A percentile compares a stretch with the other conserved stretches of the same genome.
Evolutionary conservation across 1,284 basidiomycete genomes (phyloP).

Genomic region (Erythrobasidium hasegawianum): DNA sequence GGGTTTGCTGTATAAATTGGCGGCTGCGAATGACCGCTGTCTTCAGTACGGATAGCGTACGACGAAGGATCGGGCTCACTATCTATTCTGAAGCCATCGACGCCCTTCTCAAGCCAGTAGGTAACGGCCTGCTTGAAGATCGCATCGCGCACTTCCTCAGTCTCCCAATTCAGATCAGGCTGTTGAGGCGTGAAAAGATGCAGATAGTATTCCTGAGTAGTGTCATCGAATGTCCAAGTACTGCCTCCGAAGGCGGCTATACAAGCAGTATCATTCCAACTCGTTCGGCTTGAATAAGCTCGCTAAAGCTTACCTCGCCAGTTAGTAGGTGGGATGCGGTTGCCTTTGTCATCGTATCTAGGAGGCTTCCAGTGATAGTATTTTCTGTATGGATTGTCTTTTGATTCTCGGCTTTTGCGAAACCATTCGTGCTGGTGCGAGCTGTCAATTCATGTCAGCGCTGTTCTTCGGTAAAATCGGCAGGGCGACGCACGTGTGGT

Average conservation of each 20-base stretch:
- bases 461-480: too few relatives aligned
- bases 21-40: background rate
- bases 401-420: constrained; percentile 60
- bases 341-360: constrained; percentile 53
- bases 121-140: constrained; percentile 30
- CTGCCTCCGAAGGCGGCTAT: background rate
- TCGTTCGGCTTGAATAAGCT: background rate
- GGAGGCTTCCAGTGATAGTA: constrained; percentile 78
- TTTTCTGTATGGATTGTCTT: constrained; percentile 61
- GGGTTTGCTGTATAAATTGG: background rate
- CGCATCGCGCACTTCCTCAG: constrained; percentile 51
- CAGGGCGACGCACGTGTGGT: too few relatives aligned
- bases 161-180: constrained; percentile 76
- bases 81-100: constrained; percentile 62
- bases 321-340: constrained; percentile 59
- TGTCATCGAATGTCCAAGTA: constrained; percentile 55
- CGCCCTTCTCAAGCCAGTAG: constrained; percentile 70
- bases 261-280: background rate
- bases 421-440: constrained; percentile 67
- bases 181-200: constrained; percentile 64
- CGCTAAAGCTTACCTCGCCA: constrained; percentile 57
- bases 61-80: background rate
- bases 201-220: constrained; percentile 67
- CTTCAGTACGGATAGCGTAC: background rate
- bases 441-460: too few relatives aligned